Base-by-base conservation (phyloP, 345 rosid species). In the Microcos paniculata region DNA sequence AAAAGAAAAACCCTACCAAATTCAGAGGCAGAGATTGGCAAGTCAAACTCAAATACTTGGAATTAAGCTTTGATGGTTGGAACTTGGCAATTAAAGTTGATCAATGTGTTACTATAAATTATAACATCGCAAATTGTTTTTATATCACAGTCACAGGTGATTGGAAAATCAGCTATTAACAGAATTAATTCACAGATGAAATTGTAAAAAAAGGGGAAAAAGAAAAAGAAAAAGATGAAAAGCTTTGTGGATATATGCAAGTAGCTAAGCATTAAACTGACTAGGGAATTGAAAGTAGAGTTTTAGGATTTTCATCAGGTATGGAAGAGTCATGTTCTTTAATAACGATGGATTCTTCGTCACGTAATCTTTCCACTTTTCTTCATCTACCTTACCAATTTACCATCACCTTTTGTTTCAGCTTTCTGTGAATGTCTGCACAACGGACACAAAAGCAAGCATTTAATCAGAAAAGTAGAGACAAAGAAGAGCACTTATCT, bases 291-390 rank as follows among this genome's bases (percentile, higher is more conserved):
- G 23, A 1, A 13, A 30, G 45, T 28, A 33, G 19, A 48, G 21
- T 65, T 65, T 38, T 2, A 42, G 10, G n/a, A 19, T 24, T 65
- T 65, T 40, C 70, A 35, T 65, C 70, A 65, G n/a, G 55, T 77
- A 58, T 0, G 84, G 86, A 40, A 81, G 78, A 66, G 84, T 84
- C 86, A 81, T 84, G 74, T 84, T 84, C 79, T 84, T 84, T 11
- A 80, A 33, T 48, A 80, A 23, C 4, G 70, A 55, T 7, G 82
- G 86, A 55, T 78, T 78, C 76, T 26, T 68, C 3, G 56, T 52
- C 42, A 81, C 84, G 56, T 42, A 84, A 26, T 75, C 82, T 61
- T 65, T 65, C 70, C 70, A 65, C 21, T 65, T 51, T 21, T 65
- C 70, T 42, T n/a, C 28, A 42, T 65, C 86, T 51, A 83, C 80